Percentiles rank a stretch among this genome's conserved stretches.
phyloP scores from a whole-genome alignment of 2,329 filamentous ascomycete genomes.

The Gliomastix tumulicola region DNA sequence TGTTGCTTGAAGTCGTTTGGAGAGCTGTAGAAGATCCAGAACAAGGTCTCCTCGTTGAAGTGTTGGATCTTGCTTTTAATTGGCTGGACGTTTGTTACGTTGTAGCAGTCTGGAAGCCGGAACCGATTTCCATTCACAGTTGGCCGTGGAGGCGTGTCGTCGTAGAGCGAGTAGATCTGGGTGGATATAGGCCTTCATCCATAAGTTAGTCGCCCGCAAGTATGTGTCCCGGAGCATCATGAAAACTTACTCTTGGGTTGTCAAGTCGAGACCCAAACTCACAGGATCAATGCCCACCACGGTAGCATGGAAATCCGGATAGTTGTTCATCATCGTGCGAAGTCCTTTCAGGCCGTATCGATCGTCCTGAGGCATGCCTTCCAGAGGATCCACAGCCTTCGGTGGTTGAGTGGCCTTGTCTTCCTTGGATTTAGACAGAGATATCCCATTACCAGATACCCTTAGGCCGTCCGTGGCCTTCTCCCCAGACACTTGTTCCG shows the following conservation, averaged over 20 bases:
- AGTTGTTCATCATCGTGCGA: conserved; percentile 56
- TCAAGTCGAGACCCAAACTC: conserved; percentile 50
- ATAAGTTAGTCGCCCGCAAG: no score
- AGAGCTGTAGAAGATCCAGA: conserved; percentile 65
- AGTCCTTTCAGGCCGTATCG: conserved; percentile 61
- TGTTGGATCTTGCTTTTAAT: conserved; percentile 59
- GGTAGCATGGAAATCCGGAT: conserved; percentile 55
- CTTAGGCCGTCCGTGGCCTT: no score
- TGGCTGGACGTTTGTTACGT: conserved; percentile 57
- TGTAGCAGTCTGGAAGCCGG: conserved; percentile 58
- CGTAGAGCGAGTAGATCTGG: conserved; percentile 55
- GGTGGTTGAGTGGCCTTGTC: conserved; percentile 29
- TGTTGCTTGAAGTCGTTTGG: conserved; percentile 57
- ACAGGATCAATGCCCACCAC: conserved; percentile 53
- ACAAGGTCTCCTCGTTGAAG: conserved; percentile 62
- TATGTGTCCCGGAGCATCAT: no score
- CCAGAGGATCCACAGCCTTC: conserved; percentile 49
- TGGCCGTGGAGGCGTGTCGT: conserved; percentile 51
- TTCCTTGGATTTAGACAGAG: conserved; percentile 33
- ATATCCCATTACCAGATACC: no score
- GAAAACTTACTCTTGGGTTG: conserved; percentile 45
- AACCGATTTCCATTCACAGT: conserved; percentile 43
- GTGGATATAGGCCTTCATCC: conserved; percentile 46
- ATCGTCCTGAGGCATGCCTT: conserved; percentile 54
- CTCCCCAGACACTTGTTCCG: no score